These are phyloP conservation scores for Pleurotus tuber-regium DNA, from an alignment of 768 basidiomycete genomes.

Conservation along the genomic window DNA sequence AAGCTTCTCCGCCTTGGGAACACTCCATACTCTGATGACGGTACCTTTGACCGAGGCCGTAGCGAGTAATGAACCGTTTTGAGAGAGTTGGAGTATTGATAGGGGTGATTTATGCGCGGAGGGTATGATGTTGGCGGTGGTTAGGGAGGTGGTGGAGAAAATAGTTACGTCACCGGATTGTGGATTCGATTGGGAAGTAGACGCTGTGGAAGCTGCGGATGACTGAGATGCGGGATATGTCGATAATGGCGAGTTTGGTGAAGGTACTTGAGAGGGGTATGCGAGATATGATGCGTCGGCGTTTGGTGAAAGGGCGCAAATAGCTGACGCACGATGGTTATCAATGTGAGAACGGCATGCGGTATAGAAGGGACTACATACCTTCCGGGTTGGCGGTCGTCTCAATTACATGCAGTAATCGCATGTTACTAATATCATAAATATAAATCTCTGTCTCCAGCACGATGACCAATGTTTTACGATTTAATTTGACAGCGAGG, in stretches of 20 bases:
- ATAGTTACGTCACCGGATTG: conserved; percentile 88
- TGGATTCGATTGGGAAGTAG: conserved; percentile 24
- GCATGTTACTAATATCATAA: conserved; percentile 99
- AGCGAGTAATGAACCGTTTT: conserved; percentile 85
- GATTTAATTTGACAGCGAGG: conserved; percentile 95
- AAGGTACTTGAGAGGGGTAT: conserved; percentile 93
- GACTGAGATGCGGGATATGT: conserved; percentile 32
- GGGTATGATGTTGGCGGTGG: conserved; percentile 93
- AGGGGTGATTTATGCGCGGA: conserved; percentile 91
- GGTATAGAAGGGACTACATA: conserved; percentile 27
- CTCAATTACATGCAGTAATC: conserved; percentile 94
- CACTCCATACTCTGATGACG: conserved; percentile 91
- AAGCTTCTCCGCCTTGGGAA: conserved; percentile 89
- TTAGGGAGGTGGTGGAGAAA: conserved; percentile 90
- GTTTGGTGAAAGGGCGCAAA: conserved; percentile 92
- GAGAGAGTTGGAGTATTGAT: conserved; percentile 82
- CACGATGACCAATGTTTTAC: conserved; percentile 94
- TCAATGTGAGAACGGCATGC: not conserved
- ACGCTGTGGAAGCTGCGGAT: conserved; percentile 35
- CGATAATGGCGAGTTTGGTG: conserved; percentile 62
- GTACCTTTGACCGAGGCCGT: conserved; percentile 95
- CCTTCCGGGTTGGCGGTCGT: conserved; percentile 95
- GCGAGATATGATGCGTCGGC: conserved; percentile 93
- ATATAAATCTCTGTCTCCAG: conserved; percentile 98
- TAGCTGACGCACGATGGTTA: conserved; percentile 62